Evolutionary conservation across 2,329 filamentous ascomycete species (phyloP).

Genomic region (Penicillium decumbens): DNA sequence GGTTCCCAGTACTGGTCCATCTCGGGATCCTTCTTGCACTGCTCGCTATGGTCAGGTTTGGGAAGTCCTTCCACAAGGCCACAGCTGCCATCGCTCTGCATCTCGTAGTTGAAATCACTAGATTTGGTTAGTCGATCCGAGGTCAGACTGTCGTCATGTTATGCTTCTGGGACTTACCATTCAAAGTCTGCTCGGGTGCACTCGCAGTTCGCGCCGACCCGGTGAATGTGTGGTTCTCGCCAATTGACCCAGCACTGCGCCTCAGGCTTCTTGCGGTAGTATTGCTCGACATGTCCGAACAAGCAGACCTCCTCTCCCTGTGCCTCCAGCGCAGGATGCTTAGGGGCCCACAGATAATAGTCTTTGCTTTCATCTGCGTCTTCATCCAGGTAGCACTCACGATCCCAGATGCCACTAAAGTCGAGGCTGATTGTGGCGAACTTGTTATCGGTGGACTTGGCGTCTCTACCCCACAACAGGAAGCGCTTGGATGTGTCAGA

Average conservation of each 20-base stretch:
- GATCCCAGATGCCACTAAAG: constrained; percentile 74
- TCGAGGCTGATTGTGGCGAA: constrained; percentile 78
- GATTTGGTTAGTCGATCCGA: constrained; percentile 10
- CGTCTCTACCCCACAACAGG: constrained; percentile 72
- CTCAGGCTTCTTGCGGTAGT: constrained; percentile 81
- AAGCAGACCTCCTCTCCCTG: constrained; percentile 69
- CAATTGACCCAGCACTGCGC: constrained; percentile 76
- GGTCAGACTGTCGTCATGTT: background rate
- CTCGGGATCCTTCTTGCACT: constrained; percentile 61
- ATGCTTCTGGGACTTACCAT: constrained; percentile 58
- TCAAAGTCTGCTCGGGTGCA: constrained; percentile 86
- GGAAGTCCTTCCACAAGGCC: constrained; percentile 67
- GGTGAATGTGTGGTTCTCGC: constrained; percentile 65
- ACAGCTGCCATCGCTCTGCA: constrained; percentile 72
- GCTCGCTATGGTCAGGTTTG: constrained; percentile 56
- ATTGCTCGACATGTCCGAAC: constrained; percentile 85
- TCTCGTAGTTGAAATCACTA: constrained; percentile 91
- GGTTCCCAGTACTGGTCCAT: constrained; percentile 74
- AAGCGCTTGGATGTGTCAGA: constrained; percentile 90
- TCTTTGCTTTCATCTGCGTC: constrained; percentile 56
- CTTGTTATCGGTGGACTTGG: constrained; percentile 42
- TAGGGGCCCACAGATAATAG: constrained; percentile 83
- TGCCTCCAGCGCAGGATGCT: constrained; percentile 59
- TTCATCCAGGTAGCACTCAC: constrained; percentile 65
- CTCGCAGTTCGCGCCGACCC: constrained; percentile 67